Evolutionary conservation across 805 yeast genomes (phyloP).

Genomic region (Lachancea quebecensis): DNA sequence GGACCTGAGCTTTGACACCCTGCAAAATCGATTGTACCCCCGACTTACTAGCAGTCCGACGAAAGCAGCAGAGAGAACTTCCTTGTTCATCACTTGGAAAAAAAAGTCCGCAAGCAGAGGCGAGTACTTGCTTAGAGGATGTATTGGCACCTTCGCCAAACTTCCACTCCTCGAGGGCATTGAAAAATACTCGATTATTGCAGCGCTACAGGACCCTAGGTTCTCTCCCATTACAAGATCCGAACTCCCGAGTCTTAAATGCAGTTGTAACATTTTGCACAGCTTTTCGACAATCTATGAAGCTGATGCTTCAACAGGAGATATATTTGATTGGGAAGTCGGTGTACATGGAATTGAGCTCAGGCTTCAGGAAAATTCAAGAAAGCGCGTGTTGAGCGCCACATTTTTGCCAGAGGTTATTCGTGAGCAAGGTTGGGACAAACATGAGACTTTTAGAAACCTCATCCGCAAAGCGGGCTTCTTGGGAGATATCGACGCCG

Average conservation of each 20-base stretch:
- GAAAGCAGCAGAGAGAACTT: slow-evolving; percentile 31
- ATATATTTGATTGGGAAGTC: slow-evolving; percentile 66
- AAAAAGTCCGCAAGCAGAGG: slow-evolving; percentile 16
- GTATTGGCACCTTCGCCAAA: slow-evolving; percentile 81
- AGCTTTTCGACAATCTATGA: slow-evolving; percentile 34
- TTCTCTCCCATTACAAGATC: slow-evolving; percentile 53
- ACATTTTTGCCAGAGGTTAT: slow-evolving; percentile 92
- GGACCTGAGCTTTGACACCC: slow-evolving; percentile 9
- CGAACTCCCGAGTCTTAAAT: slow-evolving; percentile 49
- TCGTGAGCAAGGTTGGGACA: slow-evolving; percentile 75
- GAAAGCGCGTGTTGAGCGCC: slow-evolving; percentile 46
- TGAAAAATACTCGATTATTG: slow-evolving; percentile 50
- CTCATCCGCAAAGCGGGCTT: slow-evolving; percentile 69
- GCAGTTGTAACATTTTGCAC: slow-evolving; percentile 30
- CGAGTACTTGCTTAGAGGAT: slow-evolving; percentile 56
- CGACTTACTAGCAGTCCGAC: slow-evolving; percentile 1
- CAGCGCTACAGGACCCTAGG: slow-evolving; percentile 75
- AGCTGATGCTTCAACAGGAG: slow-evolving; percentile 46
- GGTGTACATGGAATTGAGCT: slow-evolving; percentile 80
- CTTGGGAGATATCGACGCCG: slow-evolving; percentile 19
- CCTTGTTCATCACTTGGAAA: slow-evolving; percentile 89
- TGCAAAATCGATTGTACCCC: slow-evolving; percentile 18
- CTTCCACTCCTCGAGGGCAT: slow-evolving; percentile 53
- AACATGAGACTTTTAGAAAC: slow-evolving; percentile 60
- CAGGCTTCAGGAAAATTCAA: slow-evolving; percentile 34